Evolutionary conservation across 352 stramenopile species (phyloP).

Genomic region (Phytophthora podocarpi): DNA sequence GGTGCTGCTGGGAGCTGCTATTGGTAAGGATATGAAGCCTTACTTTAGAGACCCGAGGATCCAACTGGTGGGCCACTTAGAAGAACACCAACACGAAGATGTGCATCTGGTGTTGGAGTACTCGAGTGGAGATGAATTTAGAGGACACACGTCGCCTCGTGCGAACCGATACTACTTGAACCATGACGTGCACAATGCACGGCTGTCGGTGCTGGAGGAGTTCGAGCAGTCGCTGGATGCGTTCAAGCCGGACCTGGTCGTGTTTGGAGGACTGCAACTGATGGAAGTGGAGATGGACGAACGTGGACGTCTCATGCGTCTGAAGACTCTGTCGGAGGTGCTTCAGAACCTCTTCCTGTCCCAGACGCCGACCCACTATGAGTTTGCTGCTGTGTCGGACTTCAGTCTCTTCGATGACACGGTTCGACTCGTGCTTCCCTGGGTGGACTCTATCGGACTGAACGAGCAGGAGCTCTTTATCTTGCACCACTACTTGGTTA

Average conservation of each 20-base stretch:
- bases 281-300: constrained; percentile 85
- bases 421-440: constrained; percentile 75
- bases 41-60: constrained; percentile 67
- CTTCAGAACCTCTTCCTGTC: constrained; percentile 72
- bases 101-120: constrained; percentile 87
- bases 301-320: constrained; percentile 47
- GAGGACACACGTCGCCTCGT: constrained; percentile 62
- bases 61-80: constrained; percentile 68
- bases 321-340: constrained; percentile 70
- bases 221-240: constrained; percentile 64
- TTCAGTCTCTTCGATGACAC: constrained; percentile 86
- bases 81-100: constrained; percentile 68
- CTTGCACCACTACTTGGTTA: constrained; percentile 82
- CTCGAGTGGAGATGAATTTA: constrained; percentile 63
- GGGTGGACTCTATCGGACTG: constrained; percentile 80
- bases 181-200: constrained; percentile 86
- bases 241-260: constrained; percentile 74
- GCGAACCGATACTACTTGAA: constrained; percentile 89
- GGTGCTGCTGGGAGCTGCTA: constrained; percentile 75
- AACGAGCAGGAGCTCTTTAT: constrained; percentile 89
- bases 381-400: constrained; percentile 85
- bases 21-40: constrained; percentile 77
- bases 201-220: constrained; percentile 77
- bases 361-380: constrained; percentile 74
- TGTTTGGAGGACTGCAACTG: constrained; percentile 83